Conservation (phyloP, 129 eudicot genomes). For the Pittosporum tobira region DNA sequence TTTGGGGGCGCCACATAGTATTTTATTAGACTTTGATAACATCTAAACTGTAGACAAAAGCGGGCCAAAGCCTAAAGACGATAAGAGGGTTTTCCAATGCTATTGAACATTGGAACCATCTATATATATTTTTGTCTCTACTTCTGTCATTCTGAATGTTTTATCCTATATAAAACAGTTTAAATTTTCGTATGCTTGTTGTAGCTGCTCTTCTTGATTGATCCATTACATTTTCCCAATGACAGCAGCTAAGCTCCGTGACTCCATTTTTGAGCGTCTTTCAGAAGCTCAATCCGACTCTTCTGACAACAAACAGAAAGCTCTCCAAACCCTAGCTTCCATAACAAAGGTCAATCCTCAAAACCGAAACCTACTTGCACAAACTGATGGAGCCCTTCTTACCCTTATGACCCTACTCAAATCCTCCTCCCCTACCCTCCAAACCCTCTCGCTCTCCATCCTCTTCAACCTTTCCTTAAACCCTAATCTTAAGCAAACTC, state of each 20-base stretch:
- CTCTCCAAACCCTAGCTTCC: conserved; percentile 43
- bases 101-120: conserved; percentile 28
- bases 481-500: conserved; percentile 46
- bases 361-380: conserved; percentile 50
- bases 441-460: conserved; percentile 47
- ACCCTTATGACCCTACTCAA: conserved; percentile 36
- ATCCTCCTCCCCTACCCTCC: conserved; percentile 27
- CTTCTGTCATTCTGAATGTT: background rate
- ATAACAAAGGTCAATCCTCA: conserved; percentile 65
- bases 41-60: conserved; percentile 2
- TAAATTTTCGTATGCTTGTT: background rate
- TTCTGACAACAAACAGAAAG: conserved; percentile 26
- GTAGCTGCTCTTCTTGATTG: background rate
- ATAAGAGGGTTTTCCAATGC: conserved; percentile 28
- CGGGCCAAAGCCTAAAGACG: background rate
- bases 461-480: conserved; percentile 73
- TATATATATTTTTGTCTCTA: conserved; percentile 10
- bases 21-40: conserved; percentile 8
- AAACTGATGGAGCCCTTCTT: conserved; percentile 33
- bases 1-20: too few relatives aligned
- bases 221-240: conserved; percentile 9
- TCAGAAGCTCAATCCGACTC: conserved; percentile 36
- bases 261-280: conserved; percentile 50
- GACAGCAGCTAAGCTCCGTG: conserved; percentile 31
- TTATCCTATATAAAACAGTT: background rate